Evolutionary conservation across 106 monocot genomes (phyloP), one percentile per base, ranked within the genome.

Genomic region (Apostasia ramifera): DNA sequence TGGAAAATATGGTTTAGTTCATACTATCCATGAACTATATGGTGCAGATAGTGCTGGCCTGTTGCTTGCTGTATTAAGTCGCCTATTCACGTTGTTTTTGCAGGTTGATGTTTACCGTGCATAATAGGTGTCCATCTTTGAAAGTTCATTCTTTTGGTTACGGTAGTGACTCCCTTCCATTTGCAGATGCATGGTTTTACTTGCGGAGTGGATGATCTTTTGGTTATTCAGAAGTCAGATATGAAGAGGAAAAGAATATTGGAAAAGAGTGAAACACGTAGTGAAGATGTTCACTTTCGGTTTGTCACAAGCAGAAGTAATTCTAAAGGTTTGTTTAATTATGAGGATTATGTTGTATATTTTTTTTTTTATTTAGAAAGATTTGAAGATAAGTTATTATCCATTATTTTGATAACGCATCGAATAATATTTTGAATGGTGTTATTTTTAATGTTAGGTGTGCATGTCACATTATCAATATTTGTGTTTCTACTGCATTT

Each of bases 181-280:
- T 82, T 77, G 51, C 82, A 98, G 98, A 81, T 98, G 73, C 92
- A 93, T 86, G 98, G 92, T 13, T 98, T 93, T 80, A 98, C 98
- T 44, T 98, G 98, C 70, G 98, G 98, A 74, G 81, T 98, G 68
- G 98, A 90, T 73, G 98, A 98, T 49, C 90, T 98, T 63, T 56
- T 98, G 59, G 71, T 93, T 71, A 38, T 47, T 59, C 63, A 72
- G 41, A 53, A 64, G 5, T 75, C 79, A 43, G 90, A 98, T 73
- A 68, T 70, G 40, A 43, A 75, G 58, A 79, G 98, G 71, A 73
- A 82, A 42, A 75, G 42, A 48, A 71, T 87, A 61, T 63, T 98
- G 41, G 78, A 74, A 63, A 78, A 68, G 50, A 79, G 83, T 79
- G 92, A 98, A 87, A 54, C 7, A 64, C 58, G 38, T 12, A 87